These are phyloP conservation scores for Hippophae tibetana DNA, from an alignment of 306 rosid species.

Conservation along the genomic window DNA sequence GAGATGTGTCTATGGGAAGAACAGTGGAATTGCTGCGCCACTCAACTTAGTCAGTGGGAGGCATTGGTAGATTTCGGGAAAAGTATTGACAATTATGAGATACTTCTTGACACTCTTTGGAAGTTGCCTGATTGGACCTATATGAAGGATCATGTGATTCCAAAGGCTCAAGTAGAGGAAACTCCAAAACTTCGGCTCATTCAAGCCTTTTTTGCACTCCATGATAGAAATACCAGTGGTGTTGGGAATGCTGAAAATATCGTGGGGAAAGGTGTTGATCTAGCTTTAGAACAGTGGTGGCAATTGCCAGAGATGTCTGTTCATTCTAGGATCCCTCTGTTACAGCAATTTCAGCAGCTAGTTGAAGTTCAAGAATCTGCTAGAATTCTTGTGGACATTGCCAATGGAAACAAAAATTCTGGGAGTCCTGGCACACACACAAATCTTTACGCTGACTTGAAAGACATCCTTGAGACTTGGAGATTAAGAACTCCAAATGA, in stretches of 20 bases:
- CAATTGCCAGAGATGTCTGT: constrained; percentile 97
- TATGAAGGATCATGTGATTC: constrained; percentile 88
- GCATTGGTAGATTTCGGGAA: constrained; percentile 90
- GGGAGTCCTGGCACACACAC: constrained; percentile 76
- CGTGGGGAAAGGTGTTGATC: constrained; percentile 90
- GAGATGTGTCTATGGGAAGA: constrained; percentile 99
- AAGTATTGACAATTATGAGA: constrained; percentile 90
- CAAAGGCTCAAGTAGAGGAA: constrained; percentile 99
- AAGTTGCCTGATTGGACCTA: constrained; percentile 96
- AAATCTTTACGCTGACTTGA: constrained; percentile 92
- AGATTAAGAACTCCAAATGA: constrained; percentile 95
- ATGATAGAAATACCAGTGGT: constrained; percentile 78
- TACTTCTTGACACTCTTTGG: constrained; percentile 92
- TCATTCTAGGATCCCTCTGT: constrained; percentile 91
- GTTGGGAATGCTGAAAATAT: constrained; percentile 87
- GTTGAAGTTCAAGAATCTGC: constrained; percentile 98
- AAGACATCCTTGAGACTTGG: constrained; percentile 99
- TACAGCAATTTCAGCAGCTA: constrained; percentile 96
- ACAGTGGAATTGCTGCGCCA: constrained; percentile 91
- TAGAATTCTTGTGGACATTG: constrained; percentile 70
- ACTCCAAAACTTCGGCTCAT: constrained; percentile 86
- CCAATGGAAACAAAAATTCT: constrained; percentile 70
- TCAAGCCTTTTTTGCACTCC: constrained; percentile 88
- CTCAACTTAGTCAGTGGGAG: constrained; percentile 97
- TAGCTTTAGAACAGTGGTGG: constrained; percentile 99